Base-by-base conservation (phyloP, 176 grass and related monocot genomes). In the Musa troglodytarum region DNA sequence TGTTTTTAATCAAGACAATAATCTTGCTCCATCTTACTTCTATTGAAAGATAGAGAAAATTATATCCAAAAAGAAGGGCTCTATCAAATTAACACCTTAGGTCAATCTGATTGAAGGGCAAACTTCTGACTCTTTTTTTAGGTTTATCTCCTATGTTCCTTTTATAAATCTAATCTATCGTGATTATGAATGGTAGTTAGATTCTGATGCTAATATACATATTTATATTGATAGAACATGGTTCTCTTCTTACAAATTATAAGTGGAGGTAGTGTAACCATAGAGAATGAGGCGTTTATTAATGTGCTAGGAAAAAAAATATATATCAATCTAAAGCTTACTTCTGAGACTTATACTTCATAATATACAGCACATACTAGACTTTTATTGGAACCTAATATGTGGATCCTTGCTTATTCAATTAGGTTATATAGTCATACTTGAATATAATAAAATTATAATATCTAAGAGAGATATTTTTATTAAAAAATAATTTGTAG, bases 181-280 rank as follows among this genome's bases (percentile, higher is more conserved):
- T 67, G 54, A 54, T 53, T 24, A 0, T 21, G 25, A 69, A 51
- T 69, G 34, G 28, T 78, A 14, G 26, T 53, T 78, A 53, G 76
- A 78, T 24, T 67, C 19, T 53, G 76, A 14, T 5, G 76, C 62
- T 22, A 78, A 69, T 78, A 26, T 65, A 49, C 25, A 62, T 63
- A 49, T 65, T 49, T 77, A 22, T 43, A n/a, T 53, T 77, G 14
- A 77, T 64, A 54, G 16, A 78, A 19, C 0, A 21, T 74, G 7
- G 21, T 74, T 74, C 11, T 49, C 23, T 20, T 74, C 26, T 52
- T 74, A 49, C 17, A 74, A 6, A 16, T 49, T 10, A 52, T 34
- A 74, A 74, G 28, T 17, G 70, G 26, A 74, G 70, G 34, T 53
- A 34, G 70, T 49, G 34, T 74, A 53, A 52, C 10, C 10, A 53